phyloP scores from a whole-genome alignment of 345 rosid species.

The Fremontodendron californicum region DNA sequence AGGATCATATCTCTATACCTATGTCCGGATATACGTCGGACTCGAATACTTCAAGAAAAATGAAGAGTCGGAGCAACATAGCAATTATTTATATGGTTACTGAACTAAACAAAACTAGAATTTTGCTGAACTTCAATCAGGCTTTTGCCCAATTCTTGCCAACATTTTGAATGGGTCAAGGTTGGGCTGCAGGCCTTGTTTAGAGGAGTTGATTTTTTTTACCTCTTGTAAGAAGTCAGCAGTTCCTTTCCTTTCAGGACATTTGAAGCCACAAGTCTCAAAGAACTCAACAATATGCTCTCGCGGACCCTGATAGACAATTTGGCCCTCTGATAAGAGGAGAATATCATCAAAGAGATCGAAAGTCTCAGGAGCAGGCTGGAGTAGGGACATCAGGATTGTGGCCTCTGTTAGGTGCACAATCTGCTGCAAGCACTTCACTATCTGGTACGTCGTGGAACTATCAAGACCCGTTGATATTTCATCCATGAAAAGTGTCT shows the following conservation, averaged over 20 bases:
- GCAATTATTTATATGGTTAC: not conserved
- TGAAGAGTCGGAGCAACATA: too few species aligned
- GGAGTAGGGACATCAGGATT: constrained; percentile 73
- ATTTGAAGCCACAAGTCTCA: constrained; percentile 59
- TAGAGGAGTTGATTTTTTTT: not conserved
- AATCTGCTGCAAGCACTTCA: constrained; percentile 79
- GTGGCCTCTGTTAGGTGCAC: constrained; percentile 73
- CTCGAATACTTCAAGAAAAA: too few species aligned
- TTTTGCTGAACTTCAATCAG: too few species aligned
- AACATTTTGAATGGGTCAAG: too few species aligned
- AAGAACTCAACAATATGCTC: constrained; percentile 59
- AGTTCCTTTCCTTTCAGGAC: constrained; percentile 82
- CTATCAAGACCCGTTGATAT: constrained; percentile 94
- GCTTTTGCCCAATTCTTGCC: too few species aligned
- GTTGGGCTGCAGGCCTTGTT: too few species aligned
- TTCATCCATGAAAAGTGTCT: constrained; percentile 88
- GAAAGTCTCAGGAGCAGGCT: constrained; percentile 91
- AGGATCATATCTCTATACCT: too few species aligned
- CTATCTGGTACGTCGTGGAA: constrained; percentile 85
- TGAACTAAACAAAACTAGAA: not conserved
- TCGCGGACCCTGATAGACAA: constrained; percentile 89
- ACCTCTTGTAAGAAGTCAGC: constrained; percentile 98
- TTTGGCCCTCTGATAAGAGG: constrained; percentile 72
- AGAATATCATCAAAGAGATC: constrained; percentile 82
- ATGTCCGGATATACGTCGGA: too few species aligned